phyloP scores from a whole-genome alignment of 1,139 yeast genomes.

The Diutina pseudorugosa region DNA sequence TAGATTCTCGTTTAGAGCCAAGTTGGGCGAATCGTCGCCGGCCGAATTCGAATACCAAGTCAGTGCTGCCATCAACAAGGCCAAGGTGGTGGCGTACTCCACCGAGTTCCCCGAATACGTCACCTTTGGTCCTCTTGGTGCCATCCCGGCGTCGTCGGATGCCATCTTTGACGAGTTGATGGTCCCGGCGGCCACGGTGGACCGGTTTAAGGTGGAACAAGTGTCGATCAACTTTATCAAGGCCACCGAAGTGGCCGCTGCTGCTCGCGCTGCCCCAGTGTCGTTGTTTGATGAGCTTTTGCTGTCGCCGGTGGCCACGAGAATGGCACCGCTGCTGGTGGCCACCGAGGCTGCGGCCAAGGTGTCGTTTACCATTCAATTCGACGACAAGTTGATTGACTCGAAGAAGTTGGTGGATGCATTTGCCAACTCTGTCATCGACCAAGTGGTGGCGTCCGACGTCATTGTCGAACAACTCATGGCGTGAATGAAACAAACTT shows the following conservation, averaged over 20 bases:
- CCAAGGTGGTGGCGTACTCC: conserved; percentile 15
- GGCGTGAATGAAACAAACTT: background rate
- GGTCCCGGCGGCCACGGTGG: conserved; percentile 42
- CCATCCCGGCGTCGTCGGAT: conserved; percentile 20
- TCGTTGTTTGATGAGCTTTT: conserved; percentile 31
- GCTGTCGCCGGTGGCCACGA: conserved; percentile 20
- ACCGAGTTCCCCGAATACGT: conserved; percentile 32
- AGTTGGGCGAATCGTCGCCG: background rate
- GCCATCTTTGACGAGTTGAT: conserved; percentile 57
- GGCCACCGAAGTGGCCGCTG: conserved; percentile 3
- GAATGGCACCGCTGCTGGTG: conserved; percentile 6
- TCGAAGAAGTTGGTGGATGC: conserved; percentile 17
- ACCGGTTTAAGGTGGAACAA: conserved; percentile 40
- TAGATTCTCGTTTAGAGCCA: background rate
- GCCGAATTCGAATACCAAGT: background rate
- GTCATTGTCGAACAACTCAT: background rate
- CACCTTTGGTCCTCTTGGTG: conserved; percentile 26
- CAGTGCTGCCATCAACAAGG: background rate
- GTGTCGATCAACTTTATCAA: conserved; percentile 17
- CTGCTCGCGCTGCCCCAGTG: conserved; percentile 10
- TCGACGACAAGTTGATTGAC: conserved; percentile 22
- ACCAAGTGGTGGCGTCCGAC: background rate
- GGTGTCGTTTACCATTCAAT: conserved; percentile 36
- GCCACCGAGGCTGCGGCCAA: conserved; percentile 14
- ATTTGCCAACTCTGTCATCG: background rate